A percentile compares a stretch with the other conserved stretches of the same genome.
Evolutionary conservation across 768 basidiomycete species (phyloP).

Genomic region (Boletus insuetus): DNA sequence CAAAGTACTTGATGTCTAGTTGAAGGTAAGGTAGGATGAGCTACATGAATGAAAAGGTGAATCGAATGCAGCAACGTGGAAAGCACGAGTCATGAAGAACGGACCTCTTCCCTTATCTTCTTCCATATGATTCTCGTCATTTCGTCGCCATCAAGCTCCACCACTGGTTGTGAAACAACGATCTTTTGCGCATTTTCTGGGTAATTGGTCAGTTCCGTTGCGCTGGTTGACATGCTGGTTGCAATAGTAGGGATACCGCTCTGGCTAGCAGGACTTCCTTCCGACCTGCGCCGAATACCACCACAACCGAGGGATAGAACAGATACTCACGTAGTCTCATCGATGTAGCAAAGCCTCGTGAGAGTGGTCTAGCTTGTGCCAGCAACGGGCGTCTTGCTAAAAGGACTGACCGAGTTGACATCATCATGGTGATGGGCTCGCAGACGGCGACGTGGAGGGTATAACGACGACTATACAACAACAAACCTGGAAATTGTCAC

Average conservation of each 20-base stretch:
- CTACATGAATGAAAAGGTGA: conserved; percentile 38
- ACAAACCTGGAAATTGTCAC: conserved; percentile 1
- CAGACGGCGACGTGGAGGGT: conserved; percentile 9
- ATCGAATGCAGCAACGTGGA: neutral
- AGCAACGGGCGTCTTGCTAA: conserved; percentile 24
- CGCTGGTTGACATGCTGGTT: neutral
- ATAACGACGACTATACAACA: conserved; percentile 4
- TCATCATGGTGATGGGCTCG: conserved; percentile 12
- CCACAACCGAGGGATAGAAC: neutral
- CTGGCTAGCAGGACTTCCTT: neutral
- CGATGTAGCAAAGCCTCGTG: conserved; percentile 30
- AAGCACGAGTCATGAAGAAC: conserved; percentile 18
- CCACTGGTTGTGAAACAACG: conserved; percentile 81
- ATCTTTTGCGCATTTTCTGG: conserved; percentile 51
- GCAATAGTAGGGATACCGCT: neutral
- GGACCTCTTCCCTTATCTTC: conserved; percentile 92
- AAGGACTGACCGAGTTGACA: conserved; percentile 25
- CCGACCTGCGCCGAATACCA: conserved; percentile 2
- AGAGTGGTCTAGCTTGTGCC: conserved; percentile 19
- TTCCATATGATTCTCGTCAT: conserved; percentile 99
- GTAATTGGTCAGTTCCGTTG: conserved; percentile 2
- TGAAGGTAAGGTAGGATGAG: conserved; percentile 94
- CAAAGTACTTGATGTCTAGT: conserved; percentile 97
- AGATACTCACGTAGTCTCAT: conserved; percentile 28
- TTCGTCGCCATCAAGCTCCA: conserved; percentile 96